Conservation (phyloP, 2,329 filamentous ascomycete species). For the Aspergillus viridinutans region DNA sequence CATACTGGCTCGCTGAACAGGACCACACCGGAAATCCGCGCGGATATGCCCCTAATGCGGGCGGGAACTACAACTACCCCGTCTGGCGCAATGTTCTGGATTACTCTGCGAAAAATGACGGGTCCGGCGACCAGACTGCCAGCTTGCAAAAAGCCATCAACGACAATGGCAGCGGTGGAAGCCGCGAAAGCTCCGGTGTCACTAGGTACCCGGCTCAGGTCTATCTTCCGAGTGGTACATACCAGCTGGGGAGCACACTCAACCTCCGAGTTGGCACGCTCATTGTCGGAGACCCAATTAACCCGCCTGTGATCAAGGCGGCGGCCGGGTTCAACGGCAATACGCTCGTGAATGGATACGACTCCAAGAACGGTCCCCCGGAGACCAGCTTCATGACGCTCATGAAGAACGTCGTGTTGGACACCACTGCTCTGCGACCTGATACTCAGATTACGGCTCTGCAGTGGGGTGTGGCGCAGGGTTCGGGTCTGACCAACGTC, state of each 20-base stretch:
- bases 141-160: constrained; percentile 26
- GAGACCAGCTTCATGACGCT: constrained; percentile 30
- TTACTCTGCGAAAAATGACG: constrained; percentile 23
- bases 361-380: constrained; percentile 16
- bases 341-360: constrained; percentile 26
- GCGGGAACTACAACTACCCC: constrained; percentile 13
- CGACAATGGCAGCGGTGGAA: constrained; percentile 22
- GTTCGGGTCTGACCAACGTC: constrained; percentile 29
- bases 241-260: constrained; percentile 21
- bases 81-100: constrained; percentile 28
- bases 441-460: constrained; percentile 21
- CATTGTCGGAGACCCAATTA: constrained; percentile 29
- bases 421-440: constrained; percentile 21
- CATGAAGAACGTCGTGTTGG: constrained; percentile 31
- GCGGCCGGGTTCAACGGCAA: constrained; percentile 21
- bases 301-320: constrained; percentile 27
- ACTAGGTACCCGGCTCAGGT: constrained; percentile 26
- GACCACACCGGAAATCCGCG: constrained; percentile 21
- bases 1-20: constrained; percentile 24
- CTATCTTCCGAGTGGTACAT: constrained; percentile 26
- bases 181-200: constrained; percentile 21
- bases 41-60: constrained; percentile 21
- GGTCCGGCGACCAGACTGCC: constrained; percentile 20
- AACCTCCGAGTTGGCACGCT: constrained; percentile 27
- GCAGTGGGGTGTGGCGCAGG: constrained; percentile 35